These are phyloP conservation scores for Ogataea parapolymorpha DNA, from an alignment of 805 yeast species.

Conservation along the genomic window DNA sequence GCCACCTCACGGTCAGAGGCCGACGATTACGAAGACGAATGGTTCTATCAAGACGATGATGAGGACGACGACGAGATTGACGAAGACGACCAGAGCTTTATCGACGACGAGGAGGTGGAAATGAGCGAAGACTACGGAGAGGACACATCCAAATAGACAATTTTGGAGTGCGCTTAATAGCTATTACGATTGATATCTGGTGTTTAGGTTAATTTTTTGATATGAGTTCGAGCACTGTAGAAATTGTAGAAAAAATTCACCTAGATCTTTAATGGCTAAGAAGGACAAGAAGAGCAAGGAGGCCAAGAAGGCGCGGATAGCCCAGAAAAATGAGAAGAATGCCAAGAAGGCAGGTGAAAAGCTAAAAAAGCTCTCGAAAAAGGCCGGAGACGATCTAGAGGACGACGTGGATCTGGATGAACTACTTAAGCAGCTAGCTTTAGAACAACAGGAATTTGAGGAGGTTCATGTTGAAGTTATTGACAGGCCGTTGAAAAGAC, in stretches of 20 bases:
- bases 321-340: conserved; percentile 77
- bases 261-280: conserved; percentile 66
- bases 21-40: conserved; percentile 50
- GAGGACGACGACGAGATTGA: conserved; percentile 57
- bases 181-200: conserved; percentile 3
- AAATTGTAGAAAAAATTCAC: background rate
- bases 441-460: conserved; percentile 75
- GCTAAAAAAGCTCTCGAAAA: conserved; percentile 66
- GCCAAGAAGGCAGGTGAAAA: conserved; percentile 70
- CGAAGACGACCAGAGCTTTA: conserved; percentile 41
- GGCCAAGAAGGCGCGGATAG: conserved; percentile 84
- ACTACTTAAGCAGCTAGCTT: conserved; percentile 69
- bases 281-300: conserved; percentile 81
- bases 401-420: conserved; percentile 87
- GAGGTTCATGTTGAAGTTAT: conserved; percentile 61
- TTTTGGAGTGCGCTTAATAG: conserved; percentile 1
- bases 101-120: conserved; percentile 43
- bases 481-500: conserved; percentile 61
- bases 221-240: background rate
- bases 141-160: conserved; percentile 23
- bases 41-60: conserved; percentile 60
- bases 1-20: conserved; percentile 37
- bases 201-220: conserved; percentile 1
- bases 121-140: conserved; percentile 45
- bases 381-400: conserved; percentile 73